phyloP scores from a whole-genome alignment of 2,329 filamentous ascomycete species.

The Tolypocladium inflatum region DNA sequence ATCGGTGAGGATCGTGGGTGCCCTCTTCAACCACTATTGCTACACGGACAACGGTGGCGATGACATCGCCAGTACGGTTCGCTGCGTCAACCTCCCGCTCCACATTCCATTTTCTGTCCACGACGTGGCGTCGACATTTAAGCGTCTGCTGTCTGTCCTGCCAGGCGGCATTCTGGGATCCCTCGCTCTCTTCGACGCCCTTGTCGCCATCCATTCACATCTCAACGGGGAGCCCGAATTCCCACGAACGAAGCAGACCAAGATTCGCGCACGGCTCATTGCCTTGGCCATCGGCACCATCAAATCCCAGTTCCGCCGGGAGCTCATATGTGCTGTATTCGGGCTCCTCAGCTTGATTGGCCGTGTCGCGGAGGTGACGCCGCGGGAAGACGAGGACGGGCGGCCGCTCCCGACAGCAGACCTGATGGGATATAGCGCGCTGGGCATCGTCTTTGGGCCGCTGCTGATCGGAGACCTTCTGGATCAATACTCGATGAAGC shows the following conservation, averaged over 20 bases:
- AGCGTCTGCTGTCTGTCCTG: slow-evolving; percentile 51
- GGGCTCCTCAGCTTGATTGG: slow-evolving; percentile 55
- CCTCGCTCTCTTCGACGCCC: slow-evolving; percentile 48
- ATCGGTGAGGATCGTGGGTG: slow-evolving; percentile 43
- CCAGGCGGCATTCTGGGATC: slow-evolving; percentile 60
- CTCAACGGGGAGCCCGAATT: slow-evolving; percentile 41
- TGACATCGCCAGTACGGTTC: slow-evolving; percentile 46
- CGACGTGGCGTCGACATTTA: slow-evolving; percentile 60
- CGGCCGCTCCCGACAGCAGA: slow-evolving; percentile 44
- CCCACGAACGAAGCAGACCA: slow-evolving; percentile 42
- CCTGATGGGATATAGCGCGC: slow-evolving; percentile 53
- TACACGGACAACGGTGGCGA: slow-evolving; percentile 33
- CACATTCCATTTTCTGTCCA: slow-evolving; percentile 52
- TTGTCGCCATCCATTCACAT: slow-evolving; percentile 51
- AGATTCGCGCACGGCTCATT: slow-evolving; percentile 53
- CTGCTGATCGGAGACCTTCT: slow-evolving; percentile 50
- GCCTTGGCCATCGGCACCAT: slow-evolving; percentile 52
- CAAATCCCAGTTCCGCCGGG: slow-evolving; percentile 49
- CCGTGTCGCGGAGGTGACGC: slow-evolving; percentile 42
- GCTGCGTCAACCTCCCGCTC: slow-evolving; percentile 47
- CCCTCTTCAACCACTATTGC: slow-evolving; percentile 56
- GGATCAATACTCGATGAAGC: slow-evolving; percentile 37
- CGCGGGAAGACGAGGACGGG: slow-evolving; percentile 41
- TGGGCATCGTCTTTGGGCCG: slow-evolving; percentile 58
- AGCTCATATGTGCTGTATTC: slow-evolving; percentile 58